Conservation (phyloP, 148 eudicot species). For the Pouteria glomerata region DNA sequence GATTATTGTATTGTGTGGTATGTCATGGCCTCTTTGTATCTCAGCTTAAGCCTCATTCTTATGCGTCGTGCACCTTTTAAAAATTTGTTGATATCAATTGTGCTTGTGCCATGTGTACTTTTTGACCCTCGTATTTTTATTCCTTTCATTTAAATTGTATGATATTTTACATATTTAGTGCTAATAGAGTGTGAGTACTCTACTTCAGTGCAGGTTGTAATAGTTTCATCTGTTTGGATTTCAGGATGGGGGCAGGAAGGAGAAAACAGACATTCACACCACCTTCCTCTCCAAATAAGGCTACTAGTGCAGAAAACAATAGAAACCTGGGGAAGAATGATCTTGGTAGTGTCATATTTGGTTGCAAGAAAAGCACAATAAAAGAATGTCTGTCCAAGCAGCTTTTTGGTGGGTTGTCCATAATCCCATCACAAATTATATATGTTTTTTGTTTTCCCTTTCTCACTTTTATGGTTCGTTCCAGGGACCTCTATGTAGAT, state of each 20-base stretch:
- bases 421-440: background rate
- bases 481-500: background rate
- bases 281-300: slow-evolving; percentile 6
- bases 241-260: slow-evolving; percentile 46
- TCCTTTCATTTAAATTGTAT: background rate
- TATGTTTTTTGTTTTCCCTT: background rate
- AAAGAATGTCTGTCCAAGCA: slow-evolving; percentile 68
- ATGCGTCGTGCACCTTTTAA: background rate
- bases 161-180: background rate
- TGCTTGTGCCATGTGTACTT: background rate
- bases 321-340: slow-evolving; percentile 52
- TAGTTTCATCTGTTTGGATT: slow-evolving; percentile 15
- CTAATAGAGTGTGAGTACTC: background rate
- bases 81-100: background rate
- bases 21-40: background rate
- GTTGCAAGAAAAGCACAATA: slow-evolving; percentile 56
- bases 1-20: background rate
- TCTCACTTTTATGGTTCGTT: background rate
- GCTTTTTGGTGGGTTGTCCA: slow-evolving; percentile 63
- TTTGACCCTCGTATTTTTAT: background rate
- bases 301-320: background rate
- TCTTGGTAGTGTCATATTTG: slow-evolving; percentile 81
- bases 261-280: slow-evolving; percentile 11
- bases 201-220: slow-evolving; percentile 3
- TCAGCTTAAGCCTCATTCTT: background rate